These are phyloP conservation scores for Amanita brunnescens DNA, from an alignment of 768 basidiomycete genomes.

Conservation along the genomic window DNA sequence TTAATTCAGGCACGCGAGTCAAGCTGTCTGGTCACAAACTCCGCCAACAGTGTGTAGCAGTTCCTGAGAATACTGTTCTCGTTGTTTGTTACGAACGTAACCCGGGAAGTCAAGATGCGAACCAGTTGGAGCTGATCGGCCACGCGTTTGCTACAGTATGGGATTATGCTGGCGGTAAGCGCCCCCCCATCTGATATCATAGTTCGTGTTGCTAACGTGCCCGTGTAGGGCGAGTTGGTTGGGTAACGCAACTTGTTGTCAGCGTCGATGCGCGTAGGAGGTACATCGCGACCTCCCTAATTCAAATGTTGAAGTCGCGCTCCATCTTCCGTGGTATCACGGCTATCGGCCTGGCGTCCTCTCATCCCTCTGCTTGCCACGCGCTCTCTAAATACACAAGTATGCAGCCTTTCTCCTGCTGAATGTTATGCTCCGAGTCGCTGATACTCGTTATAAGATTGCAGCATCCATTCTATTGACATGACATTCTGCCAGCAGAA, in stretches of 20 bases:
- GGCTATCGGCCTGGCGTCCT: slow-evolving; percentile 22
- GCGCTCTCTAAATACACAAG: slow-evolving; percentile 20
- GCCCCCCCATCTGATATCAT: not conserved
- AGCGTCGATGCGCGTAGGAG: slow-evolving; percentile 15
- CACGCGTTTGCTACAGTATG: slow-evolving; percentile 24
- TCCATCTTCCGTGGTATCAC: slow-evolving; percentile 14
- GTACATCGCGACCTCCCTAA: slow-evolving; percentile 21
- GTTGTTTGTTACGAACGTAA: not conserved
- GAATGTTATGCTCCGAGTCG: too few relatives aligned
- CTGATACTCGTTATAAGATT: too few relatives aligned
- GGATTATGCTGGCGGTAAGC: slow-evolving; percentile 17
- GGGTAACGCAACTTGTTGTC: slow-evolving; percentile 29
- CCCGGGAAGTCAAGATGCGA: slow-evolving; percentile 13
- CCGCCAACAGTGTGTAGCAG: not conserved
- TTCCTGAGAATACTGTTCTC: not conserved
- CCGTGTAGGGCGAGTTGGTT: slow-evolving; percentile 17
- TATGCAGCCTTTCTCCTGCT: slow-evolving; percentile 7
- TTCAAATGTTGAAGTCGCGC: slow-evolving; percentile 15
- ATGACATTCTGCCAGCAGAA: too few relatives aligned
- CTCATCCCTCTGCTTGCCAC: slow-evolving; percentile 21
- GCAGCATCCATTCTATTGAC: too few relatives aligned
- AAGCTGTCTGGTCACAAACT: not conserved
- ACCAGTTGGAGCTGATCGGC: slow-evolving; percentile 15
- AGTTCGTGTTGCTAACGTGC: not conserved
- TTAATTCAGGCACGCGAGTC: not conserved